Evolutionary conservation across 192 early-diverging fungal species (phyloP).

Genomic region (Entrophospora sp.): DNA sequence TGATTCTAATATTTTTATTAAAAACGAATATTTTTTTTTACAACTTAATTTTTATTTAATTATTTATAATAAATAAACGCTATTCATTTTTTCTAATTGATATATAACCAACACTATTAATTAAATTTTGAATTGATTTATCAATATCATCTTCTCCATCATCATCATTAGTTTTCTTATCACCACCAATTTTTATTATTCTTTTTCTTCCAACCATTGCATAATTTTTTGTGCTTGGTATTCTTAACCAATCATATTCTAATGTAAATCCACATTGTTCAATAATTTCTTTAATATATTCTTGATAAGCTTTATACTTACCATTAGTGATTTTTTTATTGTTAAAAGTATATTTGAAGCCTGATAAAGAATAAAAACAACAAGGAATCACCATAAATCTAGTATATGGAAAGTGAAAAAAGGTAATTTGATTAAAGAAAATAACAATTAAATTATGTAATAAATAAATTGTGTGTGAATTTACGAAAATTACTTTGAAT

Average conservation of each 20-base stretch:
- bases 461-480: too few relatives aligned
- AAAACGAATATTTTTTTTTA: too few relatives aligned
- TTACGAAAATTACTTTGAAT: slow-evolving; percentile 38
- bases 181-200: too few relatives aligned
- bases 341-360: slow-evolving; percentile 42
- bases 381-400: slow-evolving; percentile 77
- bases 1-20: too few relatives aligned
- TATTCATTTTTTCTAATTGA: too few relatives aligned
- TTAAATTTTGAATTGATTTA: too few relatives aligned
- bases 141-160: too few relatives aligned
- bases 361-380: slow-evolving; percentile 69
- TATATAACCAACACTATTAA: too few relatives aligned
- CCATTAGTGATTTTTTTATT: slow-evolving; percentile 39
- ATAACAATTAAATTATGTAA: background rate
- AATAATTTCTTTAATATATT: slow-evolving; percentile 48
- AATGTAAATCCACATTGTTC: slow-evolving; percentile 47
- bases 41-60: too few relatives aligned
- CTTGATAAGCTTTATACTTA: slow-evolving; percentile 61
- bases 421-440: background rate
- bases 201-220: slow-evolving; percentile 54
- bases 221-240: slow-evolving; percentile 76
- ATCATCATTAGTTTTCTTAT: too few relatives aligned
- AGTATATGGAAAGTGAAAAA: background rate
- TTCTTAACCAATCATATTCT: slow-evolving; percentile 59
- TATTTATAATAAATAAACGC: too few relatives aligned